These are phyloP conservation scores for Penicillium macrosclerotiorum DNA, from an alignment of 495 filamentous ascomycete genomes.

Conservation along the genomic window DNA sequence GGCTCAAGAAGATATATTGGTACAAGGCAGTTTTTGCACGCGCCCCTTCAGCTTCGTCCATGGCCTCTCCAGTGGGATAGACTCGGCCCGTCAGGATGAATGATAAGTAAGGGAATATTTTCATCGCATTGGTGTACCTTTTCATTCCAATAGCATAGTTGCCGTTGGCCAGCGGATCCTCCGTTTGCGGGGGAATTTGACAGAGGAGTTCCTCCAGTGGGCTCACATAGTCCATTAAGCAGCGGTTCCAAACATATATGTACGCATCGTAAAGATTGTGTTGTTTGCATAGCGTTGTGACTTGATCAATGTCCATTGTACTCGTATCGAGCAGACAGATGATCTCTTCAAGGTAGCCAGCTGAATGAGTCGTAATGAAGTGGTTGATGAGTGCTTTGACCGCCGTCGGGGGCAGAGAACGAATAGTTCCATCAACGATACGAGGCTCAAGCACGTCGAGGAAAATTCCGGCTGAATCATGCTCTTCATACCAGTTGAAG, in stretches of 20 bases:
- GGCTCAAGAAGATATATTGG: slow-evolving; percentile 87
- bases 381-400: slow-evolving; percentile 82
- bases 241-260: slow-evolving; percentile 96
- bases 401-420: slow-evolving; percentile 72
- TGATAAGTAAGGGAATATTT: slow-evolving; percentile 93
- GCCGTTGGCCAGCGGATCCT: slow-evolving; percentile 30
- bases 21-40: slow-evolving; percentile 85
- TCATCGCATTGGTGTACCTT: slow-evolving; percentile 65
- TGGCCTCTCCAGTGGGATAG: slow-evolving; percentile 79
- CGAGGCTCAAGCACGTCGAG: slow-evolving; percentile 83
- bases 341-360: slow-evolving; percentile 84
- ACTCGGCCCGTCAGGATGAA: slow-evolving; percentile 87
- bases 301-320: slow-evolving; percentile 92
- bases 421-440: slow-evolving; percentile 75
- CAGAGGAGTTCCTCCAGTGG: slow-evolving; percentile 80
- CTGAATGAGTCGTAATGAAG: slow-evolving; percentile 68
- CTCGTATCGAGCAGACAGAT: slow-evolving; percentile 87
- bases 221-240: slow-evolving; percentile 82
- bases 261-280: slow-evolving; percentile 91
- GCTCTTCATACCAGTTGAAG: slow-evolving; percentile 85
- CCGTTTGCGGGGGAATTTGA: slow-evolving; percentile 51
- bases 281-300: slow-evolving; percentile 85
- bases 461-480: slow-evolving; percentile 68
- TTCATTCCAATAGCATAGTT: slow-evolving; percentile 32
- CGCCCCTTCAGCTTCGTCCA: slow-evolving; percentile 64